These are phyloP conservation scores for Ormosia semicastrata DNA, from an alignment of 306 rosid genomes.

Conservation along the genomic window DNA sequence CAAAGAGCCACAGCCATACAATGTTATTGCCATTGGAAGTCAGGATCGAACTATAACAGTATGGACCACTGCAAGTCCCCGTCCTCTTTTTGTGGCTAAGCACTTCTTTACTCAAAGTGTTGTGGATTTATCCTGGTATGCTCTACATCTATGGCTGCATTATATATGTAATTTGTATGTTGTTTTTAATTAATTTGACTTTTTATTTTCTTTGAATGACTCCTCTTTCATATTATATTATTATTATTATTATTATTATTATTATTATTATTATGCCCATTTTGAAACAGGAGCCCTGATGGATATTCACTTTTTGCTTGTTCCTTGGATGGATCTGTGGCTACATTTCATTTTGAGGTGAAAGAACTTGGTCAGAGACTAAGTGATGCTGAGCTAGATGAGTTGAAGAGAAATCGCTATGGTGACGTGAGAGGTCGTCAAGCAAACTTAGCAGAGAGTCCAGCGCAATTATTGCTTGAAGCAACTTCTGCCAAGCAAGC, in stretches of 20 bases:
- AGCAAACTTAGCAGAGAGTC: constrained; percentile 89
- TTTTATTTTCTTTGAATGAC: not conserved
- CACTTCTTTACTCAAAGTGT: constrained; percentile 96
- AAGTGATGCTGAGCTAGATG: constrained; percentile 80
- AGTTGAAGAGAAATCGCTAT: constrained; percentile 83
- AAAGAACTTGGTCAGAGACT: constrained; percentile 90
- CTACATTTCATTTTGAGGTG: constrained; percentile 83
- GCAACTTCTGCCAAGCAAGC: constrained; percentile 80
- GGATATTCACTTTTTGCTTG: constrained; percentile 96
- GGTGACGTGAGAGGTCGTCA: constrained; percentile 90
- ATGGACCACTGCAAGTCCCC: constrained; percentile 98
- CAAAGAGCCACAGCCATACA: constrained; percentile 85
- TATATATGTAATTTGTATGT: constrained; percentile 7
- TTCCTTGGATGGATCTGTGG: constrained; percentile 95
- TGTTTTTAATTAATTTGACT: not conserved
- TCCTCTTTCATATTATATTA: too few relatives aligned
- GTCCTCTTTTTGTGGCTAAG: constrained; percentile 99
- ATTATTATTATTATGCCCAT: constrained; percentile 13
- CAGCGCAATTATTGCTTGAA: constrained; percentile 93
- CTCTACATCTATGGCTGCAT: not conserved
- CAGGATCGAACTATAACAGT: constrained; percentile 97
- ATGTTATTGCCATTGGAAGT: constrained; percentile 97
- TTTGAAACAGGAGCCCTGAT: constrained; percentile 90
- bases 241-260: constrained; percentile 7
- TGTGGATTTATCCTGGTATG: constrained; percentile 97